Base-by-base conservation (phyloP, 176 grass and related monocot genomes). In the Carex scoparia region DNA sequence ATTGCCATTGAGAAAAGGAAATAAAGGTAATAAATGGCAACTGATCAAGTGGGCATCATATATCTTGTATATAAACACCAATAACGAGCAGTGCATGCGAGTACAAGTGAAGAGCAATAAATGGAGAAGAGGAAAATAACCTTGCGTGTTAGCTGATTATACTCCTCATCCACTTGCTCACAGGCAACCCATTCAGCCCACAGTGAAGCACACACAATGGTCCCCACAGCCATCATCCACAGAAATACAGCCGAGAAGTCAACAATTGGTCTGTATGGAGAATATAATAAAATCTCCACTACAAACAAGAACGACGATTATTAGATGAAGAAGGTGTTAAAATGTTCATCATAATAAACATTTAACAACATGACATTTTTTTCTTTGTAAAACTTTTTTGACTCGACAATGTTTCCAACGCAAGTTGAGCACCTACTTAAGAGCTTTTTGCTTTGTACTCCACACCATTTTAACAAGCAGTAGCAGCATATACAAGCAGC, bases 281-380 rank as follows among this genome's bases (percentile, higher is more conserved):
- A 95, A 92, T 98, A 98, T 58, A 98, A 62, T 63, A 95, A 86
- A n/a, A 98, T 38, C 79, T 98, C 93, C 65, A 98, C 95, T 98
- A 69, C 60, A 92, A 54, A 1, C 88, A 77, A 92, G 51, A 85
- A 87, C 7, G 19, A 18, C 5, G 19, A 38, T 67, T 65, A 6
- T n/a, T 30, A 81, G 19, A 88, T 7, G 28, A 83, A 69, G 16
- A 33, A 83, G 23, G 44, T 18, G 23, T 44, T 32, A 79, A 30
- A 15, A 31, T 78, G 53, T 79, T 58, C 30, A 18, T 79, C 2
- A 58, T 10, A 79, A 58, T 31, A 79, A 79, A 30, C 33, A 40
- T 42, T 40, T 48, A 32, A 12, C 53, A 6, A 79, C 30, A 58
- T 58, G 30, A 4, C 12, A 33, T 58, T 37, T 78, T 5, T 72